Base-by-base conservation (phyloP, 2,329 filamentous ascomycete species). In the Botryosphaeria dothidea region DNA sequence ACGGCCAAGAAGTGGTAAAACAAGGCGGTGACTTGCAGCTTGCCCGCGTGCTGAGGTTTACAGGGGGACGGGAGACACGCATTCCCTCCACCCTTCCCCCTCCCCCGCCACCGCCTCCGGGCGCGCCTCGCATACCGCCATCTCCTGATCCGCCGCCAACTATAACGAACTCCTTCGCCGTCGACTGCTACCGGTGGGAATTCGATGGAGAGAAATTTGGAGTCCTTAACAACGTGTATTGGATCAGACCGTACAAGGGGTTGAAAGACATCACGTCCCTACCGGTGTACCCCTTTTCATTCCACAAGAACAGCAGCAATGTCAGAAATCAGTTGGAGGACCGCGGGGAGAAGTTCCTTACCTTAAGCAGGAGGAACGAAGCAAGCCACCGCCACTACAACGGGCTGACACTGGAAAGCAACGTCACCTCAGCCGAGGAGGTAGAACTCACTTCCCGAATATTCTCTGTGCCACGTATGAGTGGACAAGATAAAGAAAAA, bases 271-370 rank as follows among this genome's bases (percentile, higher is more conserved):
- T 52, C 8, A 7, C 29, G 0, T 36, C 49, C 3, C n/a, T 52
- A 2, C 29, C 49, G 5, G 1, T 52, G 3, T 52, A 52, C n/a
- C 49, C 49, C 0, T 23, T 52, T 2, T 13, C 27, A 7, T 52
- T 52, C 1, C 1, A 36, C 3, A 36, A 23, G 0, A 52, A n/a
- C 13, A n/a, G 49, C 0, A 1, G n/a, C 0, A 21, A 0, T 1
- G 21, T 52, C n/a, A 52, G 9, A 21, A 0, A 4, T 5, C 9
- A 19, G 0, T 15, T 52, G 2, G 0, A 21, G 0, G 8, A 34
- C 1, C 17, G 49, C 0, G 49, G 49, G 3, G 9, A 52, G 2
- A 52, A 21, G 4, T 52, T 52, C 1, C 1, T 52, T 3, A 52
- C n/a, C 9, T 17, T 52, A 4, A 15, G 17, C 1, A 34, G 9